Base-by-base conservation (phyloP, 805 yeast genomes). In the Yarrowia sp. region DNA sequence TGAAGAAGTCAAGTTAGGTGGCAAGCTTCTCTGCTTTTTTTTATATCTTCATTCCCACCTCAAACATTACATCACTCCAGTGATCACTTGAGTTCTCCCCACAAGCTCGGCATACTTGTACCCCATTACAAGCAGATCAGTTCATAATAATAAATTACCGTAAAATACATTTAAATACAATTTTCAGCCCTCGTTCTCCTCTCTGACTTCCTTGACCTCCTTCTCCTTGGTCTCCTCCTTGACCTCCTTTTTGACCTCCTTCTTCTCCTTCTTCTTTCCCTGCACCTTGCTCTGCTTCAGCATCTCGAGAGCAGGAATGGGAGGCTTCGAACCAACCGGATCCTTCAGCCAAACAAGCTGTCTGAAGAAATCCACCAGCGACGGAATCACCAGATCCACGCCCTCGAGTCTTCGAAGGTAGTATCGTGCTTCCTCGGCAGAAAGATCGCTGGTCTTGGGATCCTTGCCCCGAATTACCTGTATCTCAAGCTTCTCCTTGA, bases 381-480 rank as follows among this genome's bases (percentile, higher is more conserved):
- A 5, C 3, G 58, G 58, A 6, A 51, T 32, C 18, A 51, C 58
- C 16, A 51, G 27, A n/a, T 51, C 58, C 24, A 51, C 19, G 12
- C 58, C 58, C 16, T 51, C 58, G 22, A 55, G 33, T 4, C 41
- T 31, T 3, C 61, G 25, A 19, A 55, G 14, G 12, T 55, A 31
- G 16, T 22, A 55, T 7, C 61, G 35, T 5, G 61, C 61, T n/a
- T 55, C 61, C 2, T 55, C 36, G 1, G 47, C 47, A 6, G 47
- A 16, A 27, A 55, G 19, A 16, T 25, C 29, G 12, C 29, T 8
- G 12, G 66, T 41, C 4, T 69, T 69, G 2, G 46, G 16, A 6
- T 18, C 18, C 24, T 18, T 31, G 66, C 90, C 96, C 22, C 75
- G 71, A 36, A 89, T 69, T 3, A 91, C 80, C 21, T 75, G 73